Percentiles rank a stretch among this genome's conserved stretches.
Conservation (phyloP, 2,329 filamentous ascomycete genomes). For the Penicillium thymicola region DNA sequence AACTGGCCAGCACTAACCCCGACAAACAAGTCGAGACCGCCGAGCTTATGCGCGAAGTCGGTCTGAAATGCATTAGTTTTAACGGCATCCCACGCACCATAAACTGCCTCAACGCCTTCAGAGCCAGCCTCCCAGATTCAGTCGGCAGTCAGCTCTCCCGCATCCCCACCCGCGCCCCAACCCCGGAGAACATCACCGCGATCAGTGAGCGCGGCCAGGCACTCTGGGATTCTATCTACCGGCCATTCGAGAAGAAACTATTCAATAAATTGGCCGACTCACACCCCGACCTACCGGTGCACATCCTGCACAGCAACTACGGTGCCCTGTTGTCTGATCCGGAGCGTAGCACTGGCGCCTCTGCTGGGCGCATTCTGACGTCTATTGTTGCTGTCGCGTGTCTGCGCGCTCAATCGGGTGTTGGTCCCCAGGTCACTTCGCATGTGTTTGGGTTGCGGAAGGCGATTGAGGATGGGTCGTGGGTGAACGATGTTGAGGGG, state of each 20-base stretch:
- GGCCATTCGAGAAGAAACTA: conserved; percentile 70
- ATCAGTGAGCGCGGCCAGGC: conserved; percentile 58
- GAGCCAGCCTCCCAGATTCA: conserved; percentile 56
- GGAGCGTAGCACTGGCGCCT: conserved; percentile 40
- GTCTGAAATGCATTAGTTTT: conserved; percentile 48
- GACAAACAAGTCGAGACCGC: conserved; percentile 31
- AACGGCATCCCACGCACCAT: conserved; percentile 71
- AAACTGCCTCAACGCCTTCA: conserved; percentile 74
- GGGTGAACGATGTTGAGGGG: conserved; percentile 36
- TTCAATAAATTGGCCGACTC: conserved; percentile 66
- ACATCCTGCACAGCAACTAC: conserved; percentile 74
- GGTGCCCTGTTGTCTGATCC: conserved; percentile 69
- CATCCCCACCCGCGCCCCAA: conserved; percentile 54
- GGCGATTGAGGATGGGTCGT: conserved; percentile 63
- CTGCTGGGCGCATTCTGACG: conserved; percentile 68
- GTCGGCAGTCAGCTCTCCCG: conserved; percentile 56
- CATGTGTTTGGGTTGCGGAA: conserved; percentile 80
- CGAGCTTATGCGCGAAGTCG: conserved; percentile 45
- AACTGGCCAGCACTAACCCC: conserved; percentile 17
- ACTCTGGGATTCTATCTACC: conserved; percentile 76
- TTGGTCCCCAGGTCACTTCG: conserved; percentile 75
- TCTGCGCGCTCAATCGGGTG: conserved; percentile 73
- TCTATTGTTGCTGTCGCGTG: conserved; percentile 71
- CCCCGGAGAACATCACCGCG: conserved; percentile 51
- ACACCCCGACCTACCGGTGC: conserved; percentile 77